Evolutionary conservation across 768 basidiomycete species (phyloP).

Genomic region (Kwoniella sp.): DNA sequence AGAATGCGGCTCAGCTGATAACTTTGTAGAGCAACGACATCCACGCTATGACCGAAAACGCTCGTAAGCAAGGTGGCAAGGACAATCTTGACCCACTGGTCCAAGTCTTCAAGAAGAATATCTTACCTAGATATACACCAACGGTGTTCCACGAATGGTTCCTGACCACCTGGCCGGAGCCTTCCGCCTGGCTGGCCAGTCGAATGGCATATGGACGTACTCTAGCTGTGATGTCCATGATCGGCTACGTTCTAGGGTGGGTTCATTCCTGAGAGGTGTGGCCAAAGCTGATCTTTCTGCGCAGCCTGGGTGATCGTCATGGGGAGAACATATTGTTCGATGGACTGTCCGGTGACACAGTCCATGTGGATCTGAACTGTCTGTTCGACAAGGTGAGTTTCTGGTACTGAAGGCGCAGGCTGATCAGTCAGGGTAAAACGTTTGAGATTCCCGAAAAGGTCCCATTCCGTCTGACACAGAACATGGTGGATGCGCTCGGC

Average conservation of each 20-base stretch:
- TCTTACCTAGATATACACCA: constrained; percentile 58
- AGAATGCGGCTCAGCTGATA: constrained; percentile 1
- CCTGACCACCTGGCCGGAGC: constrained; percentile 92
- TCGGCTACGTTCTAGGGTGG: constrained; percentile 93
- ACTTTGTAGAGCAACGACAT: constrained; percentile 50
- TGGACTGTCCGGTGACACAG: constrained; percentile 78
- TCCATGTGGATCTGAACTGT: constrained; percentile 98
- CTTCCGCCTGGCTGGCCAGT: constrained; percentile 87
- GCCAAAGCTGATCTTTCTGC: constrained; percentile 9
- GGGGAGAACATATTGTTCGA: constrained; percentile 96
- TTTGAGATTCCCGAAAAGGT: constrained; percentile 88
- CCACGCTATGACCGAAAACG: constrained; percentile 45
- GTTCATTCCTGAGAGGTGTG: too few species aligned
- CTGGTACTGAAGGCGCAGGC: neutral
- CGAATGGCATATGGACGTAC: constrained; percentile 85
- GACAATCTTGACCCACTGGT: constrained; percentile 40
- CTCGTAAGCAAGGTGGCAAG: constrained; percentile 15
- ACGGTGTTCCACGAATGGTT: constrained; percentile 98
- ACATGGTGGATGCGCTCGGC: constrained; percentile 86
- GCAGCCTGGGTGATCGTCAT: constrained; percentile 94
- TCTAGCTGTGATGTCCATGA: constrained; percentile 97
- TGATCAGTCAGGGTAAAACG: constrained; percentile 65
- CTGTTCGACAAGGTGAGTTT: constrained; percentile 83
- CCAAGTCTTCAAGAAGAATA: constrained; percentile 45
- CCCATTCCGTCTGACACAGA: constrained; percentile 92